Evolutionary conservation across 768 basidiomycete species (phyloP).

Genomic region (Lentinula guzmanii): DNA sequence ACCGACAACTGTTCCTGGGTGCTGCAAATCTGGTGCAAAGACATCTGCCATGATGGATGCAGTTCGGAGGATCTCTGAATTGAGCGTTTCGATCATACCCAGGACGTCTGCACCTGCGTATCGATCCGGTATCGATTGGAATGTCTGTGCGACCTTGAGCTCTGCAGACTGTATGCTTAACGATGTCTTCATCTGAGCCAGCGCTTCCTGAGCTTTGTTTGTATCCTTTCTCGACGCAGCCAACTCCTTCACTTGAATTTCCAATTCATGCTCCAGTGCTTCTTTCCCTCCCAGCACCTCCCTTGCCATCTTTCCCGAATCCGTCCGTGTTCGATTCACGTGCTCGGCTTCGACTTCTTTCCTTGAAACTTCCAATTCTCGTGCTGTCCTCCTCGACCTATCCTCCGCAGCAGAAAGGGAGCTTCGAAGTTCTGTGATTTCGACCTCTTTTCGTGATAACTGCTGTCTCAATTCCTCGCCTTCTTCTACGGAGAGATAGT

Average conservation of each 20-base stretch:
- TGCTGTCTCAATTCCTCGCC: neutral
- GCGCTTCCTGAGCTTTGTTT: constrained; percentile 13
- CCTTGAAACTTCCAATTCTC: neutral
- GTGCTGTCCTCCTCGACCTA: neutral
- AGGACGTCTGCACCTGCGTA: constrained; percentile 30
- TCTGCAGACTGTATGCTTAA: constrained; percentile 29
- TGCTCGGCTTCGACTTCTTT: constrained; percentile 10
- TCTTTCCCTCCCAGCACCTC: constrained; percentile 14
- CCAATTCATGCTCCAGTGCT: constrained; percentile 14
- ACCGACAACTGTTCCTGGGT: constrained; percentile 9
- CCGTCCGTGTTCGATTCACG: constrained; percentile 9
- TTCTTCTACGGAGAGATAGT: neutral
- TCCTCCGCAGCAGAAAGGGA: constrained; percentile 5
- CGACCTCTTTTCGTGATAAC: constrained; percentile 1
- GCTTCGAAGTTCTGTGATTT: constrained; percentile 3
- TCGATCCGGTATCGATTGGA: constrained; percentile 26
- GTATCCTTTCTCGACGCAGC: constrained; percentile 18
- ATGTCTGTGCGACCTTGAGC: constrained; percentile 32
- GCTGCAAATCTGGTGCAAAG: constrained; percentile 11
- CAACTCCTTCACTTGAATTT: constrained; percentile 14
- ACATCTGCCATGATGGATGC: constrained; percentile 29
- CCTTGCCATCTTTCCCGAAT: constrained; percentile 2
- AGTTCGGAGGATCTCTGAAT: constrained; percentile 30
- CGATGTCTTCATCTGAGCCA: constrained; percentile 21
- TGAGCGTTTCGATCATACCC: constrained; percentile 26